These are phyloP conservation scores for Gossypium trilobum DNA, from an alignment of 441 rosid species.

Conservation along the genomic window DNA sequence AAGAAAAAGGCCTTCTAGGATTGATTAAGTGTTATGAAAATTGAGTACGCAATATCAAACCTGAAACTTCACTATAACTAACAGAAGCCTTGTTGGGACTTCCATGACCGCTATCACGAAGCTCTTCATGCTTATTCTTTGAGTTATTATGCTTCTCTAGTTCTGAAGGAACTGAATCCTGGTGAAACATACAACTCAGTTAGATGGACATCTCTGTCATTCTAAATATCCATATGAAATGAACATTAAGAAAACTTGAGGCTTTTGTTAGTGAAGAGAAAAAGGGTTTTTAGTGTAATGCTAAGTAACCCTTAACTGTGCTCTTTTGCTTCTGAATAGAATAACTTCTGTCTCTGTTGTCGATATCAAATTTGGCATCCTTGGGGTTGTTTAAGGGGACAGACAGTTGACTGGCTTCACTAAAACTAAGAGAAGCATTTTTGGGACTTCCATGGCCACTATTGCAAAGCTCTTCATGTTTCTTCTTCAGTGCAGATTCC, in stretches of 20 bases:
- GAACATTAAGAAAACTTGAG: slow-evolving; percentile 8
- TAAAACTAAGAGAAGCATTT: slow-evolving; percentile 19
- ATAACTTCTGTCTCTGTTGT: slow-evolving; percentile 16
- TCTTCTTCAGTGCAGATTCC: slow-evolving; percentile 70
- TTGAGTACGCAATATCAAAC: slow-evolving; percentile 33
- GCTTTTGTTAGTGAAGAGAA: not conserved
- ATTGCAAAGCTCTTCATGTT: slow-evolving; percentile 41
- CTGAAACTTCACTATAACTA: slow-evolving; percentile 34
- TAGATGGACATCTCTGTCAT: slow-evolving; percentile 26
- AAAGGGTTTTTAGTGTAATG: slow-evolving; percentile 12
- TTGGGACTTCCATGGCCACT: slow-evolving; percentile 24
- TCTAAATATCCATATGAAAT: slow-evolving; percentile 23
- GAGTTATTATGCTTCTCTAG: slow-evolving; percentile 18
- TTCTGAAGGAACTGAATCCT: slow-evolving; percentile 8
- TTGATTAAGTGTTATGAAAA: not conserved
- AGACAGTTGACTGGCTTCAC: slow-evolving; percentile 17
- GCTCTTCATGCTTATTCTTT: slow-evolving; percentile 46
- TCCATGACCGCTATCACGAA: slow-evolving; percentile 21
- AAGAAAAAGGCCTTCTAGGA: slow-evolving; percentile 4
- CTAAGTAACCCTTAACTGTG: slow-evolving; percentile 43
- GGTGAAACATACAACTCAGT: slow-evolving; percentile 13
- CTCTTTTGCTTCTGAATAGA: slow-evolving; percentile 21
- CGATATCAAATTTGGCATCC: slow-evolving; percentile 10
- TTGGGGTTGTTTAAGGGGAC: slow-evolving; percentile 8
- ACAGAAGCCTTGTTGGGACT: slow-evolving; percentile 24